A percentile compares a stretch with the other conserved stretches of the same genome.
phyloP scores from a whole-genome alignment of 2,329 filamentous ascomycete genomes.

The Botrytis aclada region DNA sequence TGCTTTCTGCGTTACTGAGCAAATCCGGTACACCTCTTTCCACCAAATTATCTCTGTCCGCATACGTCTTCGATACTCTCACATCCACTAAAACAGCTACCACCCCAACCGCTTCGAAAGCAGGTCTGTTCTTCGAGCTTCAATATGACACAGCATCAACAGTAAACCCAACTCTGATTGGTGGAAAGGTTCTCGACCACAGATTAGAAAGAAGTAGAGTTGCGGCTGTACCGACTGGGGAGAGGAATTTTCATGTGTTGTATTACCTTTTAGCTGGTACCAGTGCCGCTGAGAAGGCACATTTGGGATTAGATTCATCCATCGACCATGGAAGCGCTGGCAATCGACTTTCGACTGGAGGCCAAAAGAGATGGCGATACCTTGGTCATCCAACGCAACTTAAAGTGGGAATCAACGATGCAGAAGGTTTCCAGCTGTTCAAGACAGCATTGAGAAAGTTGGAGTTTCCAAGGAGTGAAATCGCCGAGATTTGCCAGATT shows the following conservation, averaged over 20 bases:
- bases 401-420: constrained; percentile 94
- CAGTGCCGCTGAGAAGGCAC: constrained; percentile 82
- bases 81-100: constrained; percentile 97
- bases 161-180: constrained; percentile 81
- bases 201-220: constrained; percentile 89
- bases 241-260: constrained; percentile 92
- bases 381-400: constrained; percentile 94
- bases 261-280: constrained; percentile 96
- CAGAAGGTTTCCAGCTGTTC: constrained; percentile 94
- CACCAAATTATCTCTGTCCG: constrained; percentile 85
- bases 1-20: constrained; percentile 79
- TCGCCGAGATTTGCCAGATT: constrained; percentile 95
- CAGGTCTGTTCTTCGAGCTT: constrained; percentile 90
- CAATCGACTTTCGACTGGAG: constrained; percentile 47
- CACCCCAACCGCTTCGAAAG: constrained; percentile 91
- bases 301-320: constrained; percentile 59
- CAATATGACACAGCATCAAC: constrained; percentile 91
- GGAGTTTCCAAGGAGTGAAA: constrained; percentile 88
- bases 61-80: constrained; percentile 92
- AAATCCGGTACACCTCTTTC: constrained; percentile 92
- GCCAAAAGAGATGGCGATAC: constrained; percentile 89
- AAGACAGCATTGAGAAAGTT: constrained; percentile 92
- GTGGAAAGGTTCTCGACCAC: constrained; percentile 92
- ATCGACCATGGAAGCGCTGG: constrained; percentile 39
- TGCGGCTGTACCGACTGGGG: constrained; percentile 86